Evolutionary conservation across 108 stramenopile species (phyloP).

Genomic region (Skeletonema potamos): DNA sequence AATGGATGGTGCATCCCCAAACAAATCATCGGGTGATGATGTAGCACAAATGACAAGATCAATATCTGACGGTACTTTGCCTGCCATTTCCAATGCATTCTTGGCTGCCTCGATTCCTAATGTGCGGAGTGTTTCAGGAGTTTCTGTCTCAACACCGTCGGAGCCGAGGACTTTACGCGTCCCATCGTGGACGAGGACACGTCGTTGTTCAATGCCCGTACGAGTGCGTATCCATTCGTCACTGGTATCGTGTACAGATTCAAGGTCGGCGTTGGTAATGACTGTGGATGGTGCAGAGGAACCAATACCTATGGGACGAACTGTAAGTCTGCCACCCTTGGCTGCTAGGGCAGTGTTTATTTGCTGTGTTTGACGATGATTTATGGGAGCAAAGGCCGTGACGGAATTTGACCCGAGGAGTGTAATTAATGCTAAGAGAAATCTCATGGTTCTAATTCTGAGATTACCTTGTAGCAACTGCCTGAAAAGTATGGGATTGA

Average conservation of each 20-base stretch:
- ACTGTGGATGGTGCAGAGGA: conserved; percentile 68
- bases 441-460: not conserved
- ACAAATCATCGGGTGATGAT: conserved; percentile 93
- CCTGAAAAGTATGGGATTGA: not conserved
- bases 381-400: not conserved
- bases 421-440: not conserved
- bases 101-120: conserved; percentile 58
- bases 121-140: conserved; percentile 46
- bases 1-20: conserved; percentile 92
- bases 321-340: conserved; percentile 46
- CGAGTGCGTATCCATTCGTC: conserved; percentile 96
- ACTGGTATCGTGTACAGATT: conserved; percentile 89
- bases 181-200: conserved; percentile 60
- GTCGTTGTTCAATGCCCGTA: conserved; percentile 89
- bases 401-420: not conserved
- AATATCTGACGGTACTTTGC: conserved; percentile 67
- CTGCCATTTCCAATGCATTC: conserved; percentile 79
- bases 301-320: conserved; percentile 88
- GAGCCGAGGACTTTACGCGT: conserved; percentile 7
- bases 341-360: conserved; percentile 14
- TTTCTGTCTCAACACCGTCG: not conserved
- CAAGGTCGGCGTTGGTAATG: conserved; percentile 88
- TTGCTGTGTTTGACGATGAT: not conserved
- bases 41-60: conserved; percentile 92
- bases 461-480: not conserved